These are phyloP conservation scores for Dianthus caryophyllus DNA, from an alignment of 148 eudicot species.

Conservation along the genomic window DNA sequence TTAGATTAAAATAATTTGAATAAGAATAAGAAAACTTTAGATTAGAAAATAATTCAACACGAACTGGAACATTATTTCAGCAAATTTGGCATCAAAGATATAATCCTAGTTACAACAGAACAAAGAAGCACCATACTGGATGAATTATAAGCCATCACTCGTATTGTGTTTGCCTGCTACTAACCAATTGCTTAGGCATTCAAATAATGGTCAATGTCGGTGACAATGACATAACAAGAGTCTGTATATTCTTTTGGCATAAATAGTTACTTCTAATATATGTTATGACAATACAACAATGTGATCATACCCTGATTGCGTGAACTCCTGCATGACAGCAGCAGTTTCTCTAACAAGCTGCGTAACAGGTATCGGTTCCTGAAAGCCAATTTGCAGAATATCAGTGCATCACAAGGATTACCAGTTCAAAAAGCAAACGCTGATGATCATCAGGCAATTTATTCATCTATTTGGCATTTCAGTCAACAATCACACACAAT, in stretches of 20 bases:
- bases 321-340: constrained; percentile 98
- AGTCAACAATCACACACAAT: no score
- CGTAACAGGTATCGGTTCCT: constrained; percentile 96
- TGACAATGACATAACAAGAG: background rate
- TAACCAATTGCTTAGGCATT: background rate
- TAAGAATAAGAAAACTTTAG: background rate
- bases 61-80: background rate
- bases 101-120: background rate
- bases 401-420: constrained; percentile 4
- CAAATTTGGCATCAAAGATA: background rate
- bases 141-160: background rate
- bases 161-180: background rate
- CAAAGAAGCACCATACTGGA: background rate
- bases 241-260: background rate
- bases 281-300: background rate
- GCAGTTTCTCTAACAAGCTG: constrained; percentile 99
- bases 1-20: no score
- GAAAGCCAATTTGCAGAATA: constrained; percentile 7
- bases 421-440: background rate
- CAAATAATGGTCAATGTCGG: background rate
- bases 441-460: background rate
- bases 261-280: background rate
- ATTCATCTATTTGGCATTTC: no score
- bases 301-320: constrained; percentile 88
- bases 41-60: background rate